Evolutionary conservation across 768 basidiomycete species (phyloP).

Genomic region (Suillus subalutaceus): DNA sequence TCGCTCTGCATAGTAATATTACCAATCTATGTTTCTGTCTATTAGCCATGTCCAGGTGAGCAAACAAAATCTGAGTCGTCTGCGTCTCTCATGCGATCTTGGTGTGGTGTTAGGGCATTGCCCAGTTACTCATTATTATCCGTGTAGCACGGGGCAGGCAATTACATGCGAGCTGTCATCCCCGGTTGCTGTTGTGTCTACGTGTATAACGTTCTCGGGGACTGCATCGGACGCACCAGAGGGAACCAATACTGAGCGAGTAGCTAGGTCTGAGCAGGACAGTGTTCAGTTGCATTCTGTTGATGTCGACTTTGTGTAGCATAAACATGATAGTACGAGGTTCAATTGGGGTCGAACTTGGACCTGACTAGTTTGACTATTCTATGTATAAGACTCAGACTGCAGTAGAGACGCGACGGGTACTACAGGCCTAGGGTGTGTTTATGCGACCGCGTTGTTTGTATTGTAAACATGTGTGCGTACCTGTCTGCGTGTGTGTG

Average conservation of each 20-base stretch:
- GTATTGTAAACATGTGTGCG: background rate
- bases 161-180: background rate
- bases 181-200: background rate
- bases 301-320: background rate
- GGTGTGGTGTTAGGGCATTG: background rate
- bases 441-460: background rate
- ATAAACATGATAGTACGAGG: background rate
- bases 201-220: background rate
- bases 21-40: conserved; percentile 28
- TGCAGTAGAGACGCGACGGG: no score
- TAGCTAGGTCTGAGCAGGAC: background rate
- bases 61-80: background rate
- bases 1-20: conserved; percentile 14
- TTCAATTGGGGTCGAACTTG: background rate
- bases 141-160: conserved; percentile 2
- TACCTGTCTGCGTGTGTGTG: background rate
- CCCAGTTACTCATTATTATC: background rate
- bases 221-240: background rate
- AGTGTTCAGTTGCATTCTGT: background rate
- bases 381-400: background rate
- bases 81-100: background rate
- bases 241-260: background rate
- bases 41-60: conserved; percentile 19
- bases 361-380: background rate
- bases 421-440: no score